phyloP scores from a whole-genome alignment of 2,329 filamentous ascomycete species.

The Berkeleyomyces basicola region DNA sequence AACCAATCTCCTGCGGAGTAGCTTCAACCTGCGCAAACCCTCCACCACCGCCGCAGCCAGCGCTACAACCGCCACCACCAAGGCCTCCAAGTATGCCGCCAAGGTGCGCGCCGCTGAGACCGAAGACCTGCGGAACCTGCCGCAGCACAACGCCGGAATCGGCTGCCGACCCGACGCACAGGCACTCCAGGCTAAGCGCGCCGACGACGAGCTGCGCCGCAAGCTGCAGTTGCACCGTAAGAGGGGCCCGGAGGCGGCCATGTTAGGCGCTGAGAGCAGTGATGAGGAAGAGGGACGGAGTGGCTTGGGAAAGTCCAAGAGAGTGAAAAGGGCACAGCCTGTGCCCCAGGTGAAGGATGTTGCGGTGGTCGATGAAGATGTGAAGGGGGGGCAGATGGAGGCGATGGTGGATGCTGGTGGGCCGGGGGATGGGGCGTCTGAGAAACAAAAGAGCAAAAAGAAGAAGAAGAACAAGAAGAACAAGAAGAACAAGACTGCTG shows the following conservation, averaged over 20 bases:
- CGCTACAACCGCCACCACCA: not conserved
- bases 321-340: not conserved
- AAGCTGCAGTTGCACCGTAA: slow-evolving; percentile 10
- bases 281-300: slow-evolving; percentile 12
- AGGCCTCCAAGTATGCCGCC: slow-evolving; percentile 7
- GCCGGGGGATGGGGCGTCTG: no score
- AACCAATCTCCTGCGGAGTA: not conserved
- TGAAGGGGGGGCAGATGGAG: not conserved
- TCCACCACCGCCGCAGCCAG: not conserved
- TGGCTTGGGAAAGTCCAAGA: slow-evolving; percentile 10
- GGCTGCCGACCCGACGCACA: not conserved
- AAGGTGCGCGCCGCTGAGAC: slow-evolving; percentile 4
- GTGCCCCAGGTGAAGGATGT: not conserved
- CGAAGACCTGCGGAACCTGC: slow-evolving; percentile 7
- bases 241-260: not conserved
- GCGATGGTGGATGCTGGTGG: not conserved
- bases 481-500: slow-evolving; percentile 7
- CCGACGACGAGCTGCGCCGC: slow-evolving; percentile 10
- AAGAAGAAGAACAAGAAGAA: slow-evolving; percentile 11
- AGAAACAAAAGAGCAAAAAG: not conserved
- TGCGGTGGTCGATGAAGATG: not conserved
- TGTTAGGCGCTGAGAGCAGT: slow-evolving; percentile 6
- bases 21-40: slow-evolving; percentile 1
- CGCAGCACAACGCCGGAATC: slow-evolving; percentile 12
- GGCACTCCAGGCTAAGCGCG: slow-evolving; percentile 1